phyloP scores from a whole-genome alignment of 192 early-diverging fungal species.

The Thamnidium elegans region DNA sequence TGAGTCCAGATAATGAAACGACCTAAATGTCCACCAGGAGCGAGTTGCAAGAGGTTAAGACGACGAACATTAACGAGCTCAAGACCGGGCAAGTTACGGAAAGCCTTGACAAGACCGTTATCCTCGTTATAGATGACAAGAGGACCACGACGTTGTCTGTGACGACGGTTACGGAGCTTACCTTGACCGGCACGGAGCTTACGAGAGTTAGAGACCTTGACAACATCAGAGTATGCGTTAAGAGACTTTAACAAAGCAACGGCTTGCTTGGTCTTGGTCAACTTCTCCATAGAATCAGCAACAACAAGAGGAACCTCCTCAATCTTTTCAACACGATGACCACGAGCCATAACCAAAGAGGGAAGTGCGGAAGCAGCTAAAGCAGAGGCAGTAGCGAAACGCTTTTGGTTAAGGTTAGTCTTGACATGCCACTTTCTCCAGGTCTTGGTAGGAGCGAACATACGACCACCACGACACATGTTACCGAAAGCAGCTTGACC shows the following conservation, averaged over 20 bases:
- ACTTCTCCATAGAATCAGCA: slow-evolving; percentile 71
- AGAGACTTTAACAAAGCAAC: slow-evolving; percentile 87
- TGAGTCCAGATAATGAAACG: slow-evolving; percentile 99
- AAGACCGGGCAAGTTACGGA: slow-evolving; percentile 99
- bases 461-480: slow-evolving; percentile 99
- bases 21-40: slow-evolving; percentile 98
- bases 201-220: slow-evolving; percentile 94
- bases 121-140: slow-evolving; percentile 97
- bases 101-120: slow-evolving; percentile 92
- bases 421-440: slow-evolving; percentile 99
- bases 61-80: slow-evolving; percentile 88
- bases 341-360: slow-evolving; percentile 92
- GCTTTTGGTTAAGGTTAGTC: slow-evolving; percentile 99
- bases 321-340: slow-evolving; percentile 94
- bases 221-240: slow-evolving; percentile 92
- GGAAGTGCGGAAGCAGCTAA: slow-evolving; percentile 94
- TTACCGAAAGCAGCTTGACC: slow-evolving; percentile 99
- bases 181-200: slow-evolving; percentile 97
- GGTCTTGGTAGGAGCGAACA: slow-evolving; percentile 99
- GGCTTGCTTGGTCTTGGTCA: slow-evolving; percentile 94
- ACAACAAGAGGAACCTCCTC: slow-evolving; percentile 95
- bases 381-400: slow-evolving; percentile 96
- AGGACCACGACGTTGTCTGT: slow-evolving; percentile 95
- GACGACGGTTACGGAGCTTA: slow-evolving; percentile 97
- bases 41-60: slow-evolving; percentile 98